Base-by-base conservation (phyloP, 1,284 basidiomycete genomes). In the Fomes fomentarius region DNA sequence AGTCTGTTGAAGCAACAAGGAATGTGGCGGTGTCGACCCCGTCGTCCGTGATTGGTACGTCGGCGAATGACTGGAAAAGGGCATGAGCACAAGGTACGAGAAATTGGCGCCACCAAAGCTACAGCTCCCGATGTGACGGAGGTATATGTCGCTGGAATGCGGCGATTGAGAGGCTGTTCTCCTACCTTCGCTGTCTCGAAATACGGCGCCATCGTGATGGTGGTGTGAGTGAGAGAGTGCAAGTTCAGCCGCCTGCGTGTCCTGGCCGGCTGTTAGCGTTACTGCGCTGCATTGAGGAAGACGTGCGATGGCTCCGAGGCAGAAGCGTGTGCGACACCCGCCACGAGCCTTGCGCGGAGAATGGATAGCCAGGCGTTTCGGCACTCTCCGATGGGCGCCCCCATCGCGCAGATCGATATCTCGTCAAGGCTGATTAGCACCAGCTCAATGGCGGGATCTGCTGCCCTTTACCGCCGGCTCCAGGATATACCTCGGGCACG, bases 21-120 rank as follows among this genome's bases (percentile, higher is more conserved):
- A 98, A 99, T 4, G 81, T 74, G 22, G 75, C 68, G 0, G 94
- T 95, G 65, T 94, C 86, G 51, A 98, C 85, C n/a, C 96, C 95
- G 8, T 77, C 73, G 37, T 84, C 82, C 25, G 83, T 85, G 66
- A 91, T 78, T 21, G 86, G 82, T 30, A 98, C 93, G 64, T 97
- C 92, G 65, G 82, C 85, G 72, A 93, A 97, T 19, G 92, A 94
- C 94, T 96, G 57, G 11, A 50, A 50, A 42, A 12, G 43, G 39
- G 39, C 47, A 43, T 58, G 41, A 55, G 54, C 43, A 22, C 38
- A 37, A 26, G 50, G 50, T 22, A 41, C 44, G 44, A 39, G 39
- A 22, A 12, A 11, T 40, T 19, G 14, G 34, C 49, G 58, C 54
- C 54, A 60, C 35, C 40, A 45, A 60, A 51, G 54, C 51, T 54